These are phyloP conservation scores for Arthrobotrys iridis DNA, from an alignment of 2,329 filamentous ascomycete species.

Conservation along the genomic window DNA sequence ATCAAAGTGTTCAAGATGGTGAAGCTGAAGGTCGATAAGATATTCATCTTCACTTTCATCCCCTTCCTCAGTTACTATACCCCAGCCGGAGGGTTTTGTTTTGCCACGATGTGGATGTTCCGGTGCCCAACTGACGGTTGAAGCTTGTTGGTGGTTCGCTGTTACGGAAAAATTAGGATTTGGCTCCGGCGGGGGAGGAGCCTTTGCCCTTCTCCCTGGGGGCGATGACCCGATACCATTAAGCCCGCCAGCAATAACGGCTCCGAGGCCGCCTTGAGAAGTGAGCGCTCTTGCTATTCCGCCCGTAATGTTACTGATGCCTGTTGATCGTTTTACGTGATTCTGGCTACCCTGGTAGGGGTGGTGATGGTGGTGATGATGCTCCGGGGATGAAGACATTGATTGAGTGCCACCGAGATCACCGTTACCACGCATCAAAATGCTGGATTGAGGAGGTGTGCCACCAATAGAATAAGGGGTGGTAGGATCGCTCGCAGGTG, in stretches of 20 bases:
- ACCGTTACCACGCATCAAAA: conserved; percentile 39
- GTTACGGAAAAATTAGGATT: neutral
- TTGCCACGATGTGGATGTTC: conserved; percentile 51
- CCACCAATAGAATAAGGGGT: conserved; percentile 59
- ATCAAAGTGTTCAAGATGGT: conserved; percentile 74
- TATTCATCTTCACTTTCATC: conserved; percentile 41
- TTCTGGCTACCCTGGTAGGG: conserved; percentile 1
- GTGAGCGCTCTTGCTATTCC: conserved; percentile 47
- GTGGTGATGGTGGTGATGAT: conserved; percentile 54
- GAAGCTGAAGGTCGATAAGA: conserved; percentile 66
- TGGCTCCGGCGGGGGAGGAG: conserved; percentile 3
- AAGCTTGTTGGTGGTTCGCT: conserved; percentile 19
- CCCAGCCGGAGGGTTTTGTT: conserved; percentile 25
- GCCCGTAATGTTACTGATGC: conserved; percentile 50
- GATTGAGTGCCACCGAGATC: conserved; percentile 48
- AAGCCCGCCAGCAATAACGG: conserved; percentile 38
- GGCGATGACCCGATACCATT: conserved; percentile 42
- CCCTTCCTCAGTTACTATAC: conserved; percentile 39
- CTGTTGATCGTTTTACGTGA: conserved; percentile 27
- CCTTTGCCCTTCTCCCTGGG: conserved; percentile 24
- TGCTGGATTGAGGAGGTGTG: conserved; percentile 55
- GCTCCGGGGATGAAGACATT: conserved; percentile 57
- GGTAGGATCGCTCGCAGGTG: conserved; percentile 64
- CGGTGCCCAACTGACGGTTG: conserved; percentile 45
- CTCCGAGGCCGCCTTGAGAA: conserved; percentile 35